Percentiles rank a stretch among this genome's conserved stretches.
These are phyloP conservation scores for Schoenoplectus tabernaemontani DNA, from an alignment of 202 grass and related monocot species.

Conservation along the genomic window DNA sequence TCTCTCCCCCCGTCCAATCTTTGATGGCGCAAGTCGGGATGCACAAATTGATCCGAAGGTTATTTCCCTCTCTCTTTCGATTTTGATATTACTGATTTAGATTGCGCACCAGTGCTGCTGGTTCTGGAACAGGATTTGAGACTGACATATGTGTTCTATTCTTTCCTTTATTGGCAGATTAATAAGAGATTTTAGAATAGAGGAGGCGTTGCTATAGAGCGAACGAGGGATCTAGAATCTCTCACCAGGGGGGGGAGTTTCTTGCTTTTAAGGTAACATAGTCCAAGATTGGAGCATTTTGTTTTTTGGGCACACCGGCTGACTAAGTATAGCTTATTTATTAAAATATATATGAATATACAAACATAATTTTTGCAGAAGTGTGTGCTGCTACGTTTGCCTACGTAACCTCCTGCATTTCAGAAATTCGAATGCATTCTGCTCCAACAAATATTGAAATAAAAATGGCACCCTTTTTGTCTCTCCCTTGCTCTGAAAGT, in stretches of 20 bases:
- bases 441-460: not conserved
- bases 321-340: no score
- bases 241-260: not conserved
- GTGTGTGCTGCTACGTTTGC: no score
- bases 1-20: not conserved
- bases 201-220: not conserved
- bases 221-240: slow-evolving; percentile 3
- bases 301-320: no score
- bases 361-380: no score
- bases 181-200: not conserved
- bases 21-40: not conserved
- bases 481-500: no score
- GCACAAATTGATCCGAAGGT: not conserved
- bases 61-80: not conserved
- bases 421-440: not conserved
- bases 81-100: not conserved
- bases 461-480: no score
- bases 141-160: not conserved
- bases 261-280: not conserved
- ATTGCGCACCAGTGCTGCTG: not conserved
- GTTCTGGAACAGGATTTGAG: not conserved
- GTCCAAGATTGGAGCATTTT: not conserved
- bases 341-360: no score
- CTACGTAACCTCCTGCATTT: not conserved
- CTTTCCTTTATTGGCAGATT: not conserved